Conservation (phyloP, 805 yeast genomes). For the Cyberlindnera maclurae region DNA sequence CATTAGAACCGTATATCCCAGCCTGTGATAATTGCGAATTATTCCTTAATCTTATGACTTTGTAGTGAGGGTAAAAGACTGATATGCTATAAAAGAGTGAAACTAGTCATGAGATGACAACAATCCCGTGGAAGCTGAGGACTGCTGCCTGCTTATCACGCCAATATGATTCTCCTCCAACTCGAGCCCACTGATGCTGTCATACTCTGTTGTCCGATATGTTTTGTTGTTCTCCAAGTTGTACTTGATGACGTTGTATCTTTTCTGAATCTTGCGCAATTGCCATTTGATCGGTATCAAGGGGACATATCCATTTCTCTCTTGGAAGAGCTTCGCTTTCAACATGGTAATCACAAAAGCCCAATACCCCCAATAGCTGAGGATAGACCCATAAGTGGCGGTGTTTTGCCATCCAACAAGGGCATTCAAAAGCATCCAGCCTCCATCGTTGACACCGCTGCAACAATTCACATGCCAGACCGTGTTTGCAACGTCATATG, state of each 20-base stretch:
- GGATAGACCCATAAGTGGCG: constrained; percentile 85
- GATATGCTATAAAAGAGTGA: no score
- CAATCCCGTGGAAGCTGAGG: background rate
- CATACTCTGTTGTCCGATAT: constrained; percentile 13
- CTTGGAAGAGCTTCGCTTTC: constrained; percentile 42
- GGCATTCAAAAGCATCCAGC: constrained; percentile 89
- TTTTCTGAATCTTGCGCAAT: constrained; percentile 40
- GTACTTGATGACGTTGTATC: constrained; percentile 27
- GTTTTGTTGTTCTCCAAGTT: constrained; percentile 28
- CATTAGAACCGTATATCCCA: no score
- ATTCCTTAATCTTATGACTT: no score
- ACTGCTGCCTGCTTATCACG: constrained; percentile 7
- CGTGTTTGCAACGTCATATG: constrained; percentile 69
- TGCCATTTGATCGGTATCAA: constrained; percentile 60
- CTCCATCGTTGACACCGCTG: constrained; percentile 84
- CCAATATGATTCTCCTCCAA: constrained; percentile 2
- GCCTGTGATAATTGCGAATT: no score
- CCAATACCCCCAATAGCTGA: constrained; percentile 74
- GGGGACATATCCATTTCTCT: constrained; percentile 53
- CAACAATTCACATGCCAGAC: constrained; percentile 96
- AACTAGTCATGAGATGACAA: background rate
- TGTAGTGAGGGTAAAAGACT: no score
- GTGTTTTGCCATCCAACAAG: constrained; percentile 91
- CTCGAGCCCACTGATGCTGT: constrained; percentile 5
- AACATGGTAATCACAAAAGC: constrained; percentile 39